Base-by-base conservation (phyloP, 805 yeast genomes). In the Wickerhamomyces mucosus region DNA sequence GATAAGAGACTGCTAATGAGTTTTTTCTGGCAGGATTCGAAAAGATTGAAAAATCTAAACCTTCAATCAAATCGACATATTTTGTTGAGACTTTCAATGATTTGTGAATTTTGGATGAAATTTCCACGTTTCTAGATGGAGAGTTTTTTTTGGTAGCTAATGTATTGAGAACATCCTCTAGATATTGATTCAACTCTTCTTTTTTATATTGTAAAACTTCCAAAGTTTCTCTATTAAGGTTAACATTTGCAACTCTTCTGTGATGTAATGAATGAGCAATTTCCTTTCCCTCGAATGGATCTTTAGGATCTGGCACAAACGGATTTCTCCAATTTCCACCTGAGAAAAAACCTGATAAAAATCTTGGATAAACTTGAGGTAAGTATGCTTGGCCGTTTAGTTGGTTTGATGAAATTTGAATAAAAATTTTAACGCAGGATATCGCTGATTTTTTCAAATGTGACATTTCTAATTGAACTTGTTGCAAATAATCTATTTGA, bases 251-350 rank as follows among this genome's bases (percentile, higher is more conserved):
- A 29, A 60, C 30, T 33, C 39, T 38, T 27, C 43, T 42, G 11
- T 42, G 45, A 21, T 45, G 42, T 4, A 43, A 25, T 3, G 49
- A 38, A 24, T 36, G 42, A 11, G 28, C 33, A 34, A 45, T 45
- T 42, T 28, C 61, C 46, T 27, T 48, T 4, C 43, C 43, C 11
- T 43, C 36, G 33, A 44, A 45, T n/a, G 52, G 55, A 24, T 46
- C 50, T 21, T 37, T 37, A 16, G 51, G 49, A 26, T 53, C 51
- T n/a, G 63, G 50, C 41, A 72, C 69, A 41, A 78, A 77, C 17
- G 82, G 83, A 44, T 78, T 79, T 29, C 72, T 68, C 78, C 86
- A 80, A 38, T 77, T 75, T n/a, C 88, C 89, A 13, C 86, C 89
- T 42, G 75, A 75, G 50, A 75, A 80, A 33, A 69, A 72, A 18